Percentiles rank a stretch among this genome's conserved stretches.
phyloP scores from a whole-genome alignment of 108 stramenopile species.

The Bacterosira constricta region DNA sequence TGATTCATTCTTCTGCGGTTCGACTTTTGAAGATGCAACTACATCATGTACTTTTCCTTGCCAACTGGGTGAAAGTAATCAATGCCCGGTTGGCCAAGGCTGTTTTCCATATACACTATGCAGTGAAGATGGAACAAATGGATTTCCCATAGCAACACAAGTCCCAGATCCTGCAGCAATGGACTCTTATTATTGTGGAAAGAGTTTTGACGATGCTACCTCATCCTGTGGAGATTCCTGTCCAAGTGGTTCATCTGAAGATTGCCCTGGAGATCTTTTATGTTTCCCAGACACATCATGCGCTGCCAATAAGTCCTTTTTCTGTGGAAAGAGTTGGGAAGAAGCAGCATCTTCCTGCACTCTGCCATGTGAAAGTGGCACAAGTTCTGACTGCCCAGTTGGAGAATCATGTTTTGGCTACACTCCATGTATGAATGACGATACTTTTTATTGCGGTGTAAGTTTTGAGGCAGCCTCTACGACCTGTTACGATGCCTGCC shows the following conservation, averaged over 20 bases:
- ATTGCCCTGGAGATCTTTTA: constrained; percentile 27
- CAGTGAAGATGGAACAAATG: constrained; percentile 30
- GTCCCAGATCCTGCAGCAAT: background rate
- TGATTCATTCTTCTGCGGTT: constrained; percentile 73
- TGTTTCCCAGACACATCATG: constrained; percentile 49
- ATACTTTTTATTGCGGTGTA: constrained; percentile 47
- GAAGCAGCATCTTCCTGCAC: constrained; percentile 70
- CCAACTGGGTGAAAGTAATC: constrained; percentile 48
- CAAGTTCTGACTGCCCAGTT: constrained; percentile 60
- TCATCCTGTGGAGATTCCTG: constrained; percentile 10
- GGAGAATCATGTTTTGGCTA: constrained; percentile 82
- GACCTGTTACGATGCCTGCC: constrained; percentile 35
- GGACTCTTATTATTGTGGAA: constrained; percentile 16
- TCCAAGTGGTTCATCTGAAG: constrained; percentile 25
- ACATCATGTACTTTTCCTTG: constrained; percentile 62
- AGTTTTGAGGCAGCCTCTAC: constrained; percentile 42
- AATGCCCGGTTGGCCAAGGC: constrained; percentile 62
- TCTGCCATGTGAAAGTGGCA: constrained; percentile 68
- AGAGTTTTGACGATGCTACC: constrained; percentile 18
- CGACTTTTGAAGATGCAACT: constrained; percentile 73
- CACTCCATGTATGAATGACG: constrained; percentile 59
- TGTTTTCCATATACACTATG: constrained; percentile 76
- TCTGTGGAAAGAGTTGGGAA: constrained; percentile 83
- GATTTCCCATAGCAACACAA: background rate
- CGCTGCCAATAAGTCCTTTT: constrained; percentile 41